phyloP scores from a whole-genome alignment of 768 basidiomycete species.

The Lentinula detonsa region DNA sequence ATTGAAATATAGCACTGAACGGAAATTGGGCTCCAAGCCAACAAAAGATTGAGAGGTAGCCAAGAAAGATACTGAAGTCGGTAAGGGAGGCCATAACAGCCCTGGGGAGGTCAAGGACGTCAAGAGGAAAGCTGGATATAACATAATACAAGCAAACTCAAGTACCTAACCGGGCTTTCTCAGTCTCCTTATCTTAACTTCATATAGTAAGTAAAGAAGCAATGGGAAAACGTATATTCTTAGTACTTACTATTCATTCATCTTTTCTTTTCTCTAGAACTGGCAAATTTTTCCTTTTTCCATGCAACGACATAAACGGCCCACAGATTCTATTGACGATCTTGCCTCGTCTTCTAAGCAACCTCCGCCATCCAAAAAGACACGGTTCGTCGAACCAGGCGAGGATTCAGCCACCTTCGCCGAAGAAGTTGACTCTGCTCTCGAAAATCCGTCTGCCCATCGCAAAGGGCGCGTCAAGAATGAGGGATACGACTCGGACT shows the following conservation, averaged over 20 bases:
- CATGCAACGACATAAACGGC: slow-evolving; percentile 37
- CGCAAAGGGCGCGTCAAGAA: slow-evolving; percentile 74
- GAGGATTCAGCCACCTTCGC: slow-evolving; percentile 75
- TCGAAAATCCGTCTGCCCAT: slow-evolving; percentile 57
- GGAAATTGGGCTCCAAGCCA: slow-evolving; percentile 90
- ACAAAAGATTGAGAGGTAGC: slow-evolving; percentile 65
- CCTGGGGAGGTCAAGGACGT: background rate
- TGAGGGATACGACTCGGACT: slow-evolving; percentile 91
- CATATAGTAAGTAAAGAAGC: background rate
- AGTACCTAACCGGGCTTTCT: background rate
- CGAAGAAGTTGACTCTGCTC: slow-evolving; percentile 68
- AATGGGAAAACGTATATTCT: background rate
- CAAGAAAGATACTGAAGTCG: slow-evolving; percentile 56
- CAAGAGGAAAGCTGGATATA: background rate
- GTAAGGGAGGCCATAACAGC: slow-evolving; percentile 4
- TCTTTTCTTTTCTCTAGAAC: background rate
- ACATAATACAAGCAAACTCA: background rate
- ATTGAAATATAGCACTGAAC: slow-evolving; percentile 40
- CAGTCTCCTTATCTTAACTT: background rate
- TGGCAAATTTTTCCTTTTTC: background rate
- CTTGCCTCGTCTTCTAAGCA: slow-evolving; percentile 21
- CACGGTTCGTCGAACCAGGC: slow-evolving; percentile 70
- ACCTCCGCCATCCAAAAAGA: slow-evolving; percentile 51
- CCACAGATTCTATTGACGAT: slow-evolving; percentile 29
- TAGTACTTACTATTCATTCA: background rate